These are phyloP conservation scores for Tetramitus jugosus DNA, from an alignment of 208 protist genomes.

Conservation along the genomic window DNA sequence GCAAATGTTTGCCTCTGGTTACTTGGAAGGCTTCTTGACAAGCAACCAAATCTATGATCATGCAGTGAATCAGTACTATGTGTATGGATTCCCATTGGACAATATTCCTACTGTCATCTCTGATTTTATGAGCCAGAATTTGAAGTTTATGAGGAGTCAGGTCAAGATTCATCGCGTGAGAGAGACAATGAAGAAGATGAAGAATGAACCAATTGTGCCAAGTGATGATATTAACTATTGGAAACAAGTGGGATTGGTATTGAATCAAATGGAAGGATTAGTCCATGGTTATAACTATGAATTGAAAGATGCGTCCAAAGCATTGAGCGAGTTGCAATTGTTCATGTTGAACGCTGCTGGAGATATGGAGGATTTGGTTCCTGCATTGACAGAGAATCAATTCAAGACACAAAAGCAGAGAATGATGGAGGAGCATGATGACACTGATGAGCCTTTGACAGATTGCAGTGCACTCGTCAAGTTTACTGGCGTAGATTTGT, in stretches of 20 bases:
- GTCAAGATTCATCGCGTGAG: too few relatives aligned
- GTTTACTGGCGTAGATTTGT: background rate
- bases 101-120: background rate
- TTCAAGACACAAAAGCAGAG: background rate
- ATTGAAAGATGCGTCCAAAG: background rate
- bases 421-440: background rate
- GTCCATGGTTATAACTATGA: conserved; percentile 23
- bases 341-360: conserved; percentile 13
- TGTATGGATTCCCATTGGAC: background rate
- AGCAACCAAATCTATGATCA: background rate
- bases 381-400: background rate
- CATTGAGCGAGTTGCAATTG: background rate
- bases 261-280: conserved; percentile 35
- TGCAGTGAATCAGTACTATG: background rate
- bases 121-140: background rate
- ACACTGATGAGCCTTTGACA: background rate
- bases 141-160: background rate
- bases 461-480: conserved; percentile 21
- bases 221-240: conserved; percentile 20
- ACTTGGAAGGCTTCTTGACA: background rate
- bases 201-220: too few relatives aligned
- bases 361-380: conserved; percentile 6
- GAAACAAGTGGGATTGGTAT: conserved; percentile 26
- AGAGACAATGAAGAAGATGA: too few relatives aligned
- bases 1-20: background rate